Percentiles rank a stretch among this genome's conserved stretches.
Evolutionary conservation across 805 yeast species (phyloP).

Genomic region (Starmerella asiatica): DNA sequence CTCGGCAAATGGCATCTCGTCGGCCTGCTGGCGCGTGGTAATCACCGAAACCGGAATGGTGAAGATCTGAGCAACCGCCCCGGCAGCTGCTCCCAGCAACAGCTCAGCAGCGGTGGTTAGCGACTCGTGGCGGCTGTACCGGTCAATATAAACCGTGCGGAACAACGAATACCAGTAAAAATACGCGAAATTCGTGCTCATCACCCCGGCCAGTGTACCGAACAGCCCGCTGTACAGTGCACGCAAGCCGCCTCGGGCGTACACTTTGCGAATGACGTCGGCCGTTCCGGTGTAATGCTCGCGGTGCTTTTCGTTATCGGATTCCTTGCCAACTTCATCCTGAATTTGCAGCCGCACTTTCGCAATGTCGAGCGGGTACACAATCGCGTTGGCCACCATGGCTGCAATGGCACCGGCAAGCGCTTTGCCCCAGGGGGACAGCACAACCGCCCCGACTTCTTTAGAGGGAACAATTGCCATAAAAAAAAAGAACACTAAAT

Average conservation of each 20-base stretch:
- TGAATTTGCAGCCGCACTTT: conserved; percentile 71
- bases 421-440: conserved; percentile 62
- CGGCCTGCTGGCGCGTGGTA: conserved; percentile 44
- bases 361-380: conserved; percentile 68
- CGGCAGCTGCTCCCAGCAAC: conserved; percentile 64
- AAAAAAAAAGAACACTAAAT: too few relatives aligned
- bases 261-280: conserved; percentile 51
- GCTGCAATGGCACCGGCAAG: conserved; percentile 75
- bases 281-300: conserved; percentile 40
- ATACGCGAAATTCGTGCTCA: conserved; percentile 67
- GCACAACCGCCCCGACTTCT: conserved; percentile 12
- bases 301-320: conserved; percentile 2
- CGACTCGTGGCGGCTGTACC: conserved; percentile 23
- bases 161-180: conserved; percentile 78
- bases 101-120: conserved; percentile 54
- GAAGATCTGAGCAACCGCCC: conserved; percentile 65
- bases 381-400: conserved; percentile 60
- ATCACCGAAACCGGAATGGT: conserved; percentile 72
- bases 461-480: conserved; percentile 13
- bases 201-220: conserved; percentile 55
- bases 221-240: conserved; percentile 65
- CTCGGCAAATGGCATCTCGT: conserved; percentile 27
- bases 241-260: conserved; percentile 41
- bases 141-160: conserved; percentile 40
- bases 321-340: conserved; percentile 15